Evolutionary conservation across 768 basidiomycete genomes (phyloP).

Genomic region (Naganishia friedmannii): DNA sequence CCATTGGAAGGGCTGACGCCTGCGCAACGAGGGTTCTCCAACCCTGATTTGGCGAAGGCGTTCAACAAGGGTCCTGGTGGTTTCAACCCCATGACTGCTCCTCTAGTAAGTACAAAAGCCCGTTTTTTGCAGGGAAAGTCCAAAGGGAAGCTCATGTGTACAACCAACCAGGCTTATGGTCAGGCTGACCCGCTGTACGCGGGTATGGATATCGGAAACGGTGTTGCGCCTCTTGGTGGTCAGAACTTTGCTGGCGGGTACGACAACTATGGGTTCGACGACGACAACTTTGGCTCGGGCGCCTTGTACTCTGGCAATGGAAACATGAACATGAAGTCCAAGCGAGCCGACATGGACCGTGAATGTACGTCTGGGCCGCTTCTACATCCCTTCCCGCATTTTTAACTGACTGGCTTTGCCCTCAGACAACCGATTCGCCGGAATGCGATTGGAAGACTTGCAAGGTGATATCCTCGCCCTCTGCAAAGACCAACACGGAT

Average conservation of each 20-base stretch:
- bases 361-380: slow-evolving; percentile 70
- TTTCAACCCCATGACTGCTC: slow-evolving; percentile 39
- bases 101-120: slow-evolving; percentile 38
- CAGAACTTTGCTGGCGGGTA: slow-evolving; percentile 31
- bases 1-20: slow-evolving; percentile 41
- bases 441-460: slow-evolving; percentile 89
- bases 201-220: slow-evolving; percentile 32
- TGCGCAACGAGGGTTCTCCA: slow-evolving; percentile 49
- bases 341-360: slow-evolving; percentile 86
- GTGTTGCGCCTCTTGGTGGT: slow-evolving; percentile 33
- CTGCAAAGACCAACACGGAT: slow-evolving; percentile 99
- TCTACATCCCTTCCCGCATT: too few species aligned
- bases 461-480: slow-evolving; percentile 88
- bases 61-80: slow-evolving; percentile 46
- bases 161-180: slow-evolving; percentile 35
- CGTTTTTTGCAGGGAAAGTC: not conserved
- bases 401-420: not conserved
- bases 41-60: slow-evolving; percentile 52
- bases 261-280: slow-evolving; percentile 49
- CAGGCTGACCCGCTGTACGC: slow-evolving; percentile 41
- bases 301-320: slow-evolving; percentile 50
- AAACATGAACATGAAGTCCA: slow-evolving; percentile 75
- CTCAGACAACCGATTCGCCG: slow-evolving; percentile 91
- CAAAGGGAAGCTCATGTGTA: not conserved
- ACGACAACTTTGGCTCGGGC: slow-evolving; percentile 51